A percentile compares a stretch with the other conserved stretches of the same genome.
These are phyloP conservation scores for Trametes cinnabarina DNA, from an alignment of 768 basidiomycete species.

Conservation along the genomic window DNA sequence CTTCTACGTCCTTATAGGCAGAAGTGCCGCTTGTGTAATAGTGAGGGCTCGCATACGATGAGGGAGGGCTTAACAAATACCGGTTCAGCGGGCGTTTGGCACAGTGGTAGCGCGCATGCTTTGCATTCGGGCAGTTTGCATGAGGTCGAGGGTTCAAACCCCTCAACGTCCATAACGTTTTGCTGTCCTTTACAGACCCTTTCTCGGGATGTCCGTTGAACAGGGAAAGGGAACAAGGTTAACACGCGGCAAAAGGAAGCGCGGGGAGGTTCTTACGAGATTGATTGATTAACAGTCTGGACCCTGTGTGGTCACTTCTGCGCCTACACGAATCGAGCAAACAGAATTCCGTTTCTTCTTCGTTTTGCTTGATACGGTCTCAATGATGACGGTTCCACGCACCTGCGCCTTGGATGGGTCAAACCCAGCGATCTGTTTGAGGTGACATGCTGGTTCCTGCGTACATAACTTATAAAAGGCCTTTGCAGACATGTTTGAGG, in stretches of 20 bases:
- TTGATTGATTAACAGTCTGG: slow-evolving; percentile 28
- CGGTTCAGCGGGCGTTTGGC: slow-evolving; percentile 25
- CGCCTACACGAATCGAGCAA: slow-evolving; percentile 13
- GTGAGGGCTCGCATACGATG: no score
- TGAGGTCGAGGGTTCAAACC: slow-evolving; percentile 25
- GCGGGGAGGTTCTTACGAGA: slow-evolving; percentile 19
- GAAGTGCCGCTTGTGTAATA: no score
- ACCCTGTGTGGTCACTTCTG: slow-evolving; percentile 12
- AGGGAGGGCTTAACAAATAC: no score
- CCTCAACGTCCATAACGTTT: slow-evolving; percentile 19
- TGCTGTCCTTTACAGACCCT: neutral
- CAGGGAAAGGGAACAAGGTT: slow-evolving; percentile 3
- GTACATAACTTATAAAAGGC: neutral
- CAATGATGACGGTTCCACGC: slow-evolving; percentile 15
- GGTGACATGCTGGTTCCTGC: neutral
- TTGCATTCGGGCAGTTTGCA: slow-evolving; percentile 20
- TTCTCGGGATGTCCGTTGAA: neutral
- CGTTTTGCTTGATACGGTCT: slow-evolving; percentile 3
- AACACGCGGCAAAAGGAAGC: slow-evolving; percentile 6
- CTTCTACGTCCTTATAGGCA: no score
- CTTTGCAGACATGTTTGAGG: neutral
- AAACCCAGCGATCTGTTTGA: slow-evolving; percentile 3
- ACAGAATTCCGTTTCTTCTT: slow-evolving; percentile 16
- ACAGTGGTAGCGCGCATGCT: slow-evolving; percentile 27
- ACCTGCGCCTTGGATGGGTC: neutral